Percentiles rank a stretch among this genome's conserved stretches.
Evolutionary conservation across 2,329 filamentous ascomycete species (phyloP).

Genomic region (Aureobasidium sp.): DNA sequence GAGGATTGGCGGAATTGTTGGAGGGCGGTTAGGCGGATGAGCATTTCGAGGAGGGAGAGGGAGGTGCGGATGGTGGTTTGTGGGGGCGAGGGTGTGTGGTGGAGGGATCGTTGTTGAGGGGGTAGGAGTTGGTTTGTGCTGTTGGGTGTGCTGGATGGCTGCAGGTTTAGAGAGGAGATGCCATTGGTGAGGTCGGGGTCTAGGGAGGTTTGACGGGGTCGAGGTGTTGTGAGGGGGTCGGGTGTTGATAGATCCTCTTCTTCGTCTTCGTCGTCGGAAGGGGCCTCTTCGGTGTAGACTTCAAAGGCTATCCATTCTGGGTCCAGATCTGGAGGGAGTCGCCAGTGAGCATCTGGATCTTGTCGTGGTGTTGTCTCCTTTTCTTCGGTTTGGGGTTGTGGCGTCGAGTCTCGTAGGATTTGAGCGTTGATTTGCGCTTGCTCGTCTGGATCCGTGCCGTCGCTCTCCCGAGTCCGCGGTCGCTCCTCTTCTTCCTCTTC

Average conservation of each 20-base stretch:
- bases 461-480: not conserved
- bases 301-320: slow-evolving; percentile 89
- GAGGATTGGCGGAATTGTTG: slow-evolving; percentile 89
- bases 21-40: slow-evolving; percentile 74
- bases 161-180: slow-evolving; percentile 40
- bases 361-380: not conserved
- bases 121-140: no score
- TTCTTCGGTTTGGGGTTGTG: slow-evolving; percentile 10
- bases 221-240: not conserved
- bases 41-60: slow-evolving; percentile 76
- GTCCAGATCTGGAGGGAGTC: slow-evolving; percentile 66
- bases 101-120: no score
- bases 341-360: slow-evolving; percentile 33
- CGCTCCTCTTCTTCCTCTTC: slow-evolving; percentile 11
- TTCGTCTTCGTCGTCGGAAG: slow-evolving; percentile 41
- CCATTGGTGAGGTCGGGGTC: slow-evolving; percentile 33
- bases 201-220: slow-evolving; percentile 22
- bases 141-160: slow-evolving; percentile 10
- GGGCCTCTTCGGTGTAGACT: slow-evolving; percentile 60
- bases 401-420: slow-evolving; percentile 33
- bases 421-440: slow-evolving; percentile 39
- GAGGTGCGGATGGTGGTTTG: slow-evolving; percentile 48
- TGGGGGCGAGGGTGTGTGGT: not conserved
- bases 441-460: slow-evolving; percentile 20
- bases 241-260: not conserved